A percentile compares a stretch with the other conserved stretches of the same genome.
phyloP scores from a whole-genome alignment of 106 monocot species.

The Dendrobium nobile region DNA sequence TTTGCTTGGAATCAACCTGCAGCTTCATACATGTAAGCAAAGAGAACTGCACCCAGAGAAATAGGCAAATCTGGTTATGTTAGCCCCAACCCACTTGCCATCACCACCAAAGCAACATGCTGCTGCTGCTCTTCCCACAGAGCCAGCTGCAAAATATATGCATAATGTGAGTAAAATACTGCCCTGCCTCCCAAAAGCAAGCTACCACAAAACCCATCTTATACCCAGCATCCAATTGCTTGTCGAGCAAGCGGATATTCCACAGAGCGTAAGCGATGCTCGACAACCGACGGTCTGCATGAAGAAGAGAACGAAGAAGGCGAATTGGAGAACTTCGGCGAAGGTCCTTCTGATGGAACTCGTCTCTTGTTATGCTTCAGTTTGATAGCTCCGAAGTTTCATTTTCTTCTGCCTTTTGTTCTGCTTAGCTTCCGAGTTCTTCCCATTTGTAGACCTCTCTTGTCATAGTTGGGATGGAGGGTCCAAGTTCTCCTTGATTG shows the following conservation, averaged over 20 bases:
- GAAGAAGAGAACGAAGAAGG: constrained; percentile 45
- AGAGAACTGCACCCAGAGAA: constrained; percentile 72
- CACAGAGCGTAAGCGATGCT: constrained; percentile 31
- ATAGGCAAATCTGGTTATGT: constrained; percentile 45
- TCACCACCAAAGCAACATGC: constrained; percentile 36
- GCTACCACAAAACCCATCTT: constrained; percentile 65
- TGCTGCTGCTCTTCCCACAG: constrained; percentile 66
- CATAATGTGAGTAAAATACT: constrained; percentile 45
- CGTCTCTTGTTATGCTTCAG: constrained; percentile 9
- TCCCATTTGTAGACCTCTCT: constrained; percentile 43
- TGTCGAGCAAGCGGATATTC: constrained; percentile 40
- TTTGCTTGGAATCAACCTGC: constrained; percentile 32
- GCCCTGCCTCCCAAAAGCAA: constrained; percentile 47
- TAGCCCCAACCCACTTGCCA: constrained; percentile 63
- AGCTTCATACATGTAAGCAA: constrained; percentile 79
- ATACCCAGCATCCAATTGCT: constrained; percentile 57
- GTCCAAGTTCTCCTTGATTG: constrained; percentile 13
- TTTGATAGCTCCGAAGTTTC: constrained; percentile 14
- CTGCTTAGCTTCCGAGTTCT: constrained; percentile 33
- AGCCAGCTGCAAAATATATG: constrained; percentile 61
- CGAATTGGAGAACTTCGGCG: constrained; percentile 35
- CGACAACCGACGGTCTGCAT: constrained; percentile 35
- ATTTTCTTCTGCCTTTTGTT: constrained; percentile 9
- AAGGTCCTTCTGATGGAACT: constrained; percentile 30
- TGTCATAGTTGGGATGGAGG: constrained; percentile 19